Evolutionary conservation across 768 basidiomycete genomes (phyloP), one percentile per base, ranked within the genome.

Genomic region (Termitomyces sp.): DNA sequence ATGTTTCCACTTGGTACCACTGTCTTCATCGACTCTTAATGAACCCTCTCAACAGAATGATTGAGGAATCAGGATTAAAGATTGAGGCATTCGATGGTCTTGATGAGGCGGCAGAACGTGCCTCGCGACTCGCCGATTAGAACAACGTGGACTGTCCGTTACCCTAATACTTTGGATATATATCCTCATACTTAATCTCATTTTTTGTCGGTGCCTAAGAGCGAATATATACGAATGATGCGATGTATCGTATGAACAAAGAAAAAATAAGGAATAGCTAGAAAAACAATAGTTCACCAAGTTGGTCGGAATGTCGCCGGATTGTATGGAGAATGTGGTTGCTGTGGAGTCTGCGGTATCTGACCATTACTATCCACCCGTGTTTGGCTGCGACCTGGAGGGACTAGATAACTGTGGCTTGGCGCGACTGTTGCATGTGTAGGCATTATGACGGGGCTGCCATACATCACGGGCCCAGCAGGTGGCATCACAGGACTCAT

Each of bases 81-180:
- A 99, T 99, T 68, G 85, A 88, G 69, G 84, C 97, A 35, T 95
- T 91, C 71, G 96, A 98, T 64, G 84, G 87, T 64, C 82, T 98
- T 27, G 97, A 98, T 66, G 91, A 94, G 60, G 96, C 96, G 58
- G 93, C 92, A 17, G 79, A 86, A 68, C 81, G 83, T 59, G 92
- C 92, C 44, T 91, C 89, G 46, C 73, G 88, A 71, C 71, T 92
- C 47, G 87, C 89, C 53, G 70, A 68, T 68, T 83, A 81, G 74
- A 70, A 59, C 53, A 63, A 31, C 37, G 37, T 46, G 27, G 41
- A 32, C 52, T 34, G 8, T 32, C 31, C 3, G 12, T 53, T 41
- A 53, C 49, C 49, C 49, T 49, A 35, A 21, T 53, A 57, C 57
- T 48, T 49, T 44, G 58, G 42, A 56, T 53, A 58, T 53, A 58